Base-by-base conservation (phyloP, 306 rosid species). In the Cicer arietinum region DNA sequence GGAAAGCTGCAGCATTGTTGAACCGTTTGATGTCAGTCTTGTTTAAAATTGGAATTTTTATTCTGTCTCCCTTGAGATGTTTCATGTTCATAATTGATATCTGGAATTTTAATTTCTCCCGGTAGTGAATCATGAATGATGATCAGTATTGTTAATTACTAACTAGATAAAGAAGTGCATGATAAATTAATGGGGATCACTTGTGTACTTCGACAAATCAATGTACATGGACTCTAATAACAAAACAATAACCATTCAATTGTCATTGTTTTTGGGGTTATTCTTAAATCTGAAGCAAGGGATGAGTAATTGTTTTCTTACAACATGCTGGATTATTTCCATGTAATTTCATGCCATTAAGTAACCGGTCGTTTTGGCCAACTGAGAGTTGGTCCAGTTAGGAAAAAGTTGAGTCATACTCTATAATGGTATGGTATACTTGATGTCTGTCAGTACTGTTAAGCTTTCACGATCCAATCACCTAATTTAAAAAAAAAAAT, bases 1-100 rank as follows among this genome's bases (percentile, higher is more conserved):
- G 50, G 71, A 60, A 79, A 58, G 74, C 75, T 77, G 54, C 63
- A 48, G 66, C 39, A 7, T 16, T 43, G 13, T 74, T 63, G 71
- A 68, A 81, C 54, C 44, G 43, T 62, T 35, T 42, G 69, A 44
- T 75, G 69, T 18, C 35, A 16, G 6, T 58, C 46, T 52, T 39
- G 22, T 11, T 47, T 17, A 66, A 71, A 37, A 18, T 61, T 63
- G 57, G 60, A 37, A 71, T 43, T 53, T 64, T 45, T 48, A 70
- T 43, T 25, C 3, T 63, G 25, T 46, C 67, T 62, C 45, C 61
- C 39, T 43, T 22, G 67, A 13, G 46, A 50, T 57, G n/a, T 71
- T 71, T 54, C 4, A 54, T 41, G 67, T 43, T 73, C 59, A 43
- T 17, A 46, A 6, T 40, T 70, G 72, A 50, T 37, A 44, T 35